Base-by-base conservation (phyloP, 2,329 filamentous ascomycete genomes). In the Ophiostoma himal-ulmi region DNA sequence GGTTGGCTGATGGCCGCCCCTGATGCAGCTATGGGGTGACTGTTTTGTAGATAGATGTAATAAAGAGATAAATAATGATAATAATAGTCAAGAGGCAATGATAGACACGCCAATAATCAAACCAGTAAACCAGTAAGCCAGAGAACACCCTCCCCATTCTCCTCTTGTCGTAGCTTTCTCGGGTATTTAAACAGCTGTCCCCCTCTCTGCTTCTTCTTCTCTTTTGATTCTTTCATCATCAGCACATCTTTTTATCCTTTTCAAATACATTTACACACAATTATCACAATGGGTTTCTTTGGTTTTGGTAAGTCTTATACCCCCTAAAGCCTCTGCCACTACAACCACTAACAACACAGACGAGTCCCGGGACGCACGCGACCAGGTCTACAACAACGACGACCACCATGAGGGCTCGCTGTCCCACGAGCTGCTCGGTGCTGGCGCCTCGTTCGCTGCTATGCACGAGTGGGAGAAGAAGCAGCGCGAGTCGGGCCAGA, bases 401-500 rank as follows among this genome's bases (percentile, higher is more conserved):
- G n/a, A 73, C 65, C 68, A 71, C 41, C 83, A 91, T 81, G 81
- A 91, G 80, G 83, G 85, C 75, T 85, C 85, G 77, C 81, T 91
- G 77, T 85, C 86, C 75, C 91, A 94, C 81, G 91, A 95, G 82
- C 77, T 92, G 67, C 78, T 94, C 70, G 91, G 89, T 74, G 91
- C 91, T 73, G 92, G 88, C 71, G 91, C 91, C 71, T 88, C 89
- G 73, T 94, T 94, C 78, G 89, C 87, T 74, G 92, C 88, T 76
- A 91, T 94, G 86, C 93, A 93, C 84, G 82, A 89, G 30, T 94
- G 89, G 76, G 91, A 94, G 81, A 89, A 93, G 79, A 83, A 86
- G 76, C 90, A 93, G 82, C 89, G 90, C 76, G 83, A 81, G 70
- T 83, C 91, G 78, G 91, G 89, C 88, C 82, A 93, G 83, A 78